These are phyloP conservation scores for Trametes cubensis DNA, from an alignment of 768 basidiomycete species.

Conservation along the genomic window DNA sequence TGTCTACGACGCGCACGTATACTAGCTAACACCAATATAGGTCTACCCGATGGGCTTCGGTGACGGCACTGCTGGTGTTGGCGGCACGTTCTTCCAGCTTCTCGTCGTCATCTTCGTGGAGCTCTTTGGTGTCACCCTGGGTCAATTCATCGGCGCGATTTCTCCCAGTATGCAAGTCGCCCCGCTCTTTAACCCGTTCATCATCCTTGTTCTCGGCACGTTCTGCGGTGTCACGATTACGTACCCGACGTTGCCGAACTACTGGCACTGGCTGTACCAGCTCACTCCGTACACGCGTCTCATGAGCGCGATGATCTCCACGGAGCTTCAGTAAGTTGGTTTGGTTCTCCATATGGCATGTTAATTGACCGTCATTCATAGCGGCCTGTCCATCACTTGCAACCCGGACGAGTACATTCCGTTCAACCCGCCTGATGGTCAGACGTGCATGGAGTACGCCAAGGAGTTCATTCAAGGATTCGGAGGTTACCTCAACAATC, in stretches of 20 bases:
- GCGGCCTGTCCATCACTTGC: slow-evolving; percentile 67
- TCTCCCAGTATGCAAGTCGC: slow-evolving; percentile 75
- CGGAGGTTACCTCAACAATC: slow-evolving; percentile 79
- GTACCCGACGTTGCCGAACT: slow-evolving; percentile 58
- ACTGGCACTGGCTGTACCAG: slow-evolving; percentile 83
- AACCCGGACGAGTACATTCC: slow-evolving; percentile 66
- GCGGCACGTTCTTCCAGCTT: slow-evolving; percentile 73
- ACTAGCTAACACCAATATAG: slow-evolving; percentile 17
- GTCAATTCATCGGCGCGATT: slow-evolving; percentile 73
- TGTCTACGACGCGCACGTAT: neutral
- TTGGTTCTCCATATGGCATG: slow-evolving; percentile 15
- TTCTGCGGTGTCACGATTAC: slow-evolving; percentile 87
- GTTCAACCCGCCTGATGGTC: slow-evolving; percentile 73
- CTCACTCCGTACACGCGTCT: slow-evolving; percentile 71
- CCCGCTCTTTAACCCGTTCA: slow-evolving; percentile 79
- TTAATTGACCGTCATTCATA: slow-evolving; percentile 32
- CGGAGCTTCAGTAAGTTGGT: slow-evolving; percentile 63
- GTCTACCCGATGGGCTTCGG: slow-evolving; percentile 71
- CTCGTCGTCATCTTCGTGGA: slow-evolving; percentile 73
- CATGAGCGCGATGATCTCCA: slow-evolving; percentile 72
- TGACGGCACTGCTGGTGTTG: slow-evolving; percentile 58
- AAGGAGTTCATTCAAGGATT: slow-evolving; percentile 58
- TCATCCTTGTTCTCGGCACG: slow-evolving; percentile 61
- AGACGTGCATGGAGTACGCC: slow-evolving; percentile 76
- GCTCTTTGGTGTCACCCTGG: slow-evolving; percentile 70